These are phyloP conservation scores for Cryptococcus sp. DNA, from an alignment of 1,284 basidiomycete species.

Conservation along the genomic window DNA sequence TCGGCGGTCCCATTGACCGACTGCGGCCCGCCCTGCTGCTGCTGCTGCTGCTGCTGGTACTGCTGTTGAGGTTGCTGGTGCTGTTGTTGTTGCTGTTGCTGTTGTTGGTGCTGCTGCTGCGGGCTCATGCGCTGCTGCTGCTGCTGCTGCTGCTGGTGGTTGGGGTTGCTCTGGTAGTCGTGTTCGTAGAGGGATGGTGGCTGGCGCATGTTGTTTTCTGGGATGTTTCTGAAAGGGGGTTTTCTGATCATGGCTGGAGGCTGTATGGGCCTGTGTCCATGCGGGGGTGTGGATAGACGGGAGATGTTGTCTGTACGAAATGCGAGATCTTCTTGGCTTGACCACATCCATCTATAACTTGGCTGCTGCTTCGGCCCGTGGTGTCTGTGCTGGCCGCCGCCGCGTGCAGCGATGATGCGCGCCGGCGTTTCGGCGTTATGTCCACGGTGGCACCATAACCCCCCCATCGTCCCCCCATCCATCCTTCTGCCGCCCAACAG, in stretches of 20 bases:
- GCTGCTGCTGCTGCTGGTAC: constrained; percentile 18
- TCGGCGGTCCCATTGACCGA: constrained; percentile 21
- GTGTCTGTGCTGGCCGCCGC: neutral
- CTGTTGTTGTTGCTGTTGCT: constrained; percentile 22
- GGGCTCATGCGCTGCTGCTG: constrained; percentile 13
- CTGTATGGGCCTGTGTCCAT: neutral
- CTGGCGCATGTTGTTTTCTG: neutral
- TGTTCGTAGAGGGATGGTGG: neutral
- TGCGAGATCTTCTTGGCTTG: neutral
- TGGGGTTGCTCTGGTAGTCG: neutral
- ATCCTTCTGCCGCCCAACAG: no score
- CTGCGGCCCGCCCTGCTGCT: constrained; percentile 9
- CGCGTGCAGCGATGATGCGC: neutral
- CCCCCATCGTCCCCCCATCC: no score
- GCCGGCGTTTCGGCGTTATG: constrained; percentile 6
- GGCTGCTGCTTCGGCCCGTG: neutral
- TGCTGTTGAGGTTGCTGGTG: constrained; percentile 13
- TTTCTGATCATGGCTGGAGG: neutral
- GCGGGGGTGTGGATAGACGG: neutral
- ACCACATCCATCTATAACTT: neutral
- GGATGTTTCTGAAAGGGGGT: neutral
- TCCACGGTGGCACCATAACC: neutral
- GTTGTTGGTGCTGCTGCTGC: constrained; percentile 18
- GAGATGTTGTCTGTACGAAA: neutral
- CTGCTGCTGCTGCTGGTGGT: constrained; percentile 15